Evolutionary conservation across 352 stramenopile species (phyloP).

Genomic region (Phytopythium kandeliae): DNA sequence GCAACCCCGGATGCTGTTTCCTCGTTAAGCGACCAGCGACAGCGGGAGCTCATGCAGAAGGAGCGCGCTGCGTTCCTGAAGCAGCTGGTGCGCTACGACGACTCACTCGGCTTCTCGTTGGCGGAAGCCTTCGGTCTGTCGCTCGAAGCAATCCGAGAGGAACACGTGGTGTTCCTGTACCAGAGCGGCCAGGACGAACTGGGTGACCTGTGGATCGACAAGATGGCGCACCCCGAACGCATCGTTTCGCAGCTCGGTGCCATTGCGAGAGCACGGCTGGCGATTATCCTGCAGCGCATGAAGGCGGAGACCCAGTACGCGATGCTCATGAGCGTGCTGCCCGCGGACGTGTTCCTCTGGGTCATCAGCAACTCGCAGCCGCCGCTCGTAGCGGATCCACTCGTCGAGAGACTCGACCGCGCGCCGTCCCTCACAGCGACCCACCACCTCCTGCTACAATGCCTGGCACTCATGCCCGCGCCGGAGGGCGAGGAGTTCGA

Average conservation of each 20-base stretch:
- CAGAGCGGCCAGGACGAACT: constrained; percentile 62
- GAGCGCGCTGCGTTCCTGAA: constrained; percentile 66
- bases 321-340: constrained; percentile 76
- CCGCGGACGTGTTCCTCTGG: constrained; percentile 74
- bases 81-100: constrained; percentile 62
- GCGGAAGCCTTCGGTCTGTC: constrained; percentile 69
- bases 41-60: constrained; percentile 25
- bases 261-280: constrained; percentile 63
- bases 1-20: constrained; percentile 4
- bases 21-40: constrained; percentile 4
- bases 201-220: constrained; percentile 67
- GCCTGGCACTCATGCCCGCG: constrained; percentile 41
- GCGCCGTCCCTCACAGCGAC: constrained; percentile 77
- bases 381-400: constrained; percentile 45
- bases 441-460: constrained; percentile 66
- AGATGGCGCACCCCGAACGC: constrained; percentile 60
- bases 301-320: constrained; percentile 67
- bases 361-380: constrained; percentile 47
- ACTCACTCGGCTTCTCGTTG: constrained; percentile 53
- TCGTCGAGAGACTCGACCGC: constrained; percentile 58
- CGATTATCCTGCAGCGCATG: constrained; percentile 74
- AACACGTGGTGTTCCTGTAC: constrained; percentile 79
- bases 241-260: constrained; percentile 50
- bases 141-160: constrained; percentile 71
- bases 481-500: constrained; percentile 45